A percentile compares a stretch with the other conserved stretches of the same genome.
Conservation (phyloP, 257 asterid species). For the Capsicum pubescens region DNA sequence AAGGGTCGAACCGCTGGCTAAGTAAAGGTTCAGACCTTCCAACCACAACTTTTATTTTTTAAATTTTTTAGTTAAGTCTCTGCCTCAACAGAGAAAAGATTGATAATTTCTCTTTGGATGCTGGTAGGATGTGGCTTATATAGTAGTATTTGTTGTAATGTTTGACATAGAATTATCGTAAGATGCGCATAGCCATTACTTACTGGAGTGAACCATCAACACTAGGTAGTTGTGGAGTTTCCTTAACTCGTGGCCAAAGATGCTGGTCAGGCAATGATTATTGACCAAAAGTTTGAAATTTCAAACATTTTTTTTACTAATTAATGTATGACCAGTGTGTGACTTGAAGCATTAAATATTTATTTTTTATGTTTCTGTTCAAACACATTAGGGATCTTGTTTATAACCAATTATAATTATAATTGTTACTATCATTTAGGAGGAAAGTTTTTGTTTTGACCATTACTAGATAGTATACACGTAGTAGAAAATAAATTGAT, state of each 20-base stretch:
- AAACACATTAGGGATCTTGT: too few relatives aligned
- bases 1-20: conserved; percentile 38
- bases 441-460: too few relatives aligned
- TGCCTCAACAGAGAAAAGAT: neutral
- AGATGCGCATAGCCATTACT: conserved; percentile 2
- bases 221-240: neutral
- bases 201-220: neutral
- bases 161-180: conserved; percentile 18
- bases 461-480: too few relatives aligned
- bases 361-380: too few relatives aligned
- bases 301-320: neutral
- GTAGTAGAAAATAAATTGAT: too few relatives aligned
- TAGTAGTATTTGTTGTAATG: neutral
- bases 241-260: neutral
- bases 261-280: neutral
- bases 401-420: too few relatives aligned
- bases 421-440: too few relatives aligned
- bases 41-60: neutral
- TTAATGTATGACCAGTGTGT: neutral
- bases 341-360: neutral
- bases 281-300: neutral
- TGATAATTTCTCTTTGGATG: neutral
- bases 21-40: conserved; percentile 37
- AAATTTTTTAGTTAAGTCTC: neutral
- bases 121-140: neutral